Evolutionary conservation across 169 alveolate genomes (phyloP), one percentile per base, ranked within the genome.

Genomic region (Plasmodium sp.): DNA sequence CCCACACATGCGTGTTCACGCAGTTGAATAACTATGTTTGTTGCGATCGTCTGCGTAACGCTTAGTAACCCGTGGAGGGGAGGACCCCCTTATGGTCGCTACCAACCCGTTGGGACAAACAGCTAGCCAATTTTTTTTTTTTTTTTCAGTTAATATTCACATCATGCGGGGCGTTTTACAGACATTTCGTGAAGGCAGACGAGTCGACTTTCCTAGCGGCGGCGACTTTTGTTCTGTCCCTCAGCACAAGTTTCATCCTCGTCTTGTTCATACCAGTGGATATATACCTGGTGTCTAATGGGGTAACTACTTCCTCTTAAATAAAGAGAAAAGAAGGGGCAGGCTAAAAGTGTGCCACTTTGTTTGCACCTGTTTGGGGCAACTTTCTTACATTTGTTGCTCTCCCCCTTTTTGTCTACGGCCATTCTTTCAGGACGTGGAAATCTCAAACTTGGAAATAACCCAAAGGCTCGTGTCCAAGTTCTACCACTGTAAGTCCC

Each of bases 201-300:
- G 94, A 88, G 73, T 88, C 94, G 39, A 88, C 94, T 1, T 58
- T 88, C 34, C 43, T 88, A 80, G 33, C 88, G 67, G 86, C 82
- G 31, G 82, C 82, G n/a, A 62, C 88, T 27, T 88, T 88, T 88
- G 72, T 88, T 79, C 71, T 88, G 31, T 77, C 94, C 39, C 58
- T 88, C 31, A 88, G 94, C 31, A 58, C 94, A 41, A 79, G 90
- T 43, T 88, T 88, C 48, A 80, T 67, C 51, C 54, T 88, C n/a
- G 90, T 88, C 54, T 39, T 88, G 84, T 88, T 88, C 51, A 88
- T 88, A 51, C 94, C 94, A 2, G 72, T 88, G 33, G 94, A 88
- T 34, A 88, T 88, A 56, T 88, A 88, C 45, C 84, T 88, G 51
- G 90, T 80, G 18, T 88, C 94, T 34, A 88, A 88, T 88, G 94